phyloP scores from a whole-genome alignment of 257 asterid species.

The Penstemon newberryi region DNA sequence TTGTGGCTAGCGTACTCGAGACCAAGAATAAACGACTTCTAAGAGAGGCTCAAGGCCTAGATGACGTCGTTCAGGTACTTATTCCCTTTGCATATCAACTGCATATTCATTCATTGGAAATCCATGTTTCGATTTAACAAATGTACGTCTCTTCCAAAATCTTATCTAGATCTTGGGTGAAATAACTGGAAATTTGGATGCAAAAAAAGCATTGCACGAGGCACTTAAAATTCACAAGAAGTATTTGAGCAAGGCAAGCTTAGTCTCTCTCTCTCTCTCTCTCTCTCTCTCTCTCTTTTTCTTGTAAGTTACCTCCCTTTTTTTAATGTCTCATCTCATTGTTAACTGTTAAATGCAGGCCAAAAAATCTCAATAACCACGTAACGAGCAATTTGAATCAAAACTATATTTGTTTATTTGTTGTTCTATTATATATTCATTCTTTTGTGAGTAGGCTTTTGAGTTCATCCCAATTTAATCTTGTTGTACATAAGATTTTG shows the following conservation, averaged over 20 bases:
- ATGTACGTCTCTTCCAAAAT: conserved; percentile 17
- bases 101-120: background rate
- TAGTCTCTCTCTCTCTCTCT: conserved; percentile 4
- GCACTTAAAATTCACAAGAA: conserved; percentile 83
- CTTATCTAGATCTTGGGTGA: conserved; percentile 74
- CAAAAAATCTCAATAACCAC: conserved; percentile 39
- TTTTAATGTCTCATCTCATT: conserved; percentile 15
- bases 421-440: conserved; percentile 6
- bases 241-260: conserved; percentile 79
- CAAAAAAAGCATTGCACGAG: conserved; percentile 70
- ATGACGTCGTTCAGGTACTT: conserved; percentile 82
- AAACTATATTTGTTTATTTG: background rate
- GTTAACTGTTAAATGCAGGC: conserved; percentile 56
- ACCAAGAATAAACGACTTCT: conserved; percentile 74
- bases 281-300: background rate
- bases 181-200: conserved; percentile 90
- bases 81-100: background rate
- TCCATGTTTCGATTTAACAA: conserved; percentile 2
- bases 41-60: conserved; percentile 89
- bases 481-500: conserved; percentile 24
- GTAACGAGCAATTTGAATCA: background rate
- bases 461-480: conserved; percentile 7
- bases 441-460: conserved; percentile 15
- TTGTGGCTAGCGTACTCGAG: conserved; percentile 92
- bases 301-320: conserved; percentile 1